Percentiles rank a stretch among this genome's conserved stretches.
phyloP scores from a whole-genome alignment of 2,329 filamentous ascomycete genomes.

The Aspergillus ochraceus region DNA sequence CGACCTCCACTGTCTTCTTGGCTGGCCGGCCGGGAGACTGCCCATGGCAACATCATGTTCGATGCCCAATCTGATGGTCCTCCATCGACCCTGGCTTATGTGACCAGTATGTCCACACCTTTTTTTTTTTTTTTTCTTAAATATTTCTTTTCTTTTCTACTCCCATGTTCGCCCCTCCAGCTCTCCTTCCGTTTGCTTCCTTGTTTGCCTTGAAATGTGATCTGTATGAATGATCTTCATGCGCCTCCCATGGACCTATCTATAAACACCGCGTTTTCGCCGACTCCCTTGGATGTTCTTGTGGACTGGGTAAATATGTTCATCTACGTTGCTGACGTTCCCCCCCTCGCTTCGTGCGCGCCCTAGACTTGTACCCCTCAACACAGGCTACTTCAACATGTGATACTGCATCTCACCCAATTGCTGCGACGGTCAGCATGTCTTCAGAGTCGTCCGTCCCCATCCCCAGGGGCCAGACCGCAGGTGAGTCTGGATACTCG shows the following conservation, averaged over 20 bases:
- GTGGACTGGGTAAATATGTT: not conserved
- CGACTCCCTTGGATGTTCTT: not conserved
- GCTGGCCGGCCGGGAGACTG: slow-evolving; percentile 32
- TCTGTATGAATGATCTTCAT: not conserved
- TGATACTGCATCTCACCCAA: slow-evolving; percentile 29
- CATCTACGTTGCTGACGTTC: not conserved
- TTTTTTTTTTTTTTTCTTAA: slow-evolving; percentile 9
- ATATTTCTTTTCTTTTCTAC: slow-evolving; percentile 4
- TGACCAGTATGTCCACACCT: slow-evolving; percentile 33
- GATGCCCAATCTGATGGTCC: slow-evolving; percentile 39
- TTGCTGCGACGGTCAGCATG: slow-evolving; percentile 24
- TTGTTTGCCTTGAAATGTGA: not conserved
- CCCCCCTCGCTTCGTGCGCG: not conserved
- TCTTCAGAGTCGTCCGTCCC: slow-evolving; percentile 20
- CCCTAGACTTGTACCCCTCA: not conserved
- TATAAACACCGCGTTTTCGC: not conserved
- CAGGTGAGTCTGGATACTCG: slow-evolving; percentile 38
- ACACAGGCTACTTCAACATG: slow-evolving; percentile 33
- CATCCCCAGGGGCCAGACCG: slow-evolving; percentile 22
- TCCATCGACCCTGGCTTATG: slow-evolving; percentile 34
- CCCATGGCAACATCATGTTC: slow-evolving; percentile 45
- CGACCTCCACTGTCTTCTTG: slow-evolving; percentile 34
- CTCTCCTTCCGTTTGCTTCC: slow-evolving; percentile 2
- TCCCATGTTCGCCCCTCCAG: not conserved
- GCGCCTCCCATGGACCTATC: not conserved